phyloP scores from a whole-genome alignment of 352 stramenopile genomes.

The Phytophthora brassicae region DNA sequence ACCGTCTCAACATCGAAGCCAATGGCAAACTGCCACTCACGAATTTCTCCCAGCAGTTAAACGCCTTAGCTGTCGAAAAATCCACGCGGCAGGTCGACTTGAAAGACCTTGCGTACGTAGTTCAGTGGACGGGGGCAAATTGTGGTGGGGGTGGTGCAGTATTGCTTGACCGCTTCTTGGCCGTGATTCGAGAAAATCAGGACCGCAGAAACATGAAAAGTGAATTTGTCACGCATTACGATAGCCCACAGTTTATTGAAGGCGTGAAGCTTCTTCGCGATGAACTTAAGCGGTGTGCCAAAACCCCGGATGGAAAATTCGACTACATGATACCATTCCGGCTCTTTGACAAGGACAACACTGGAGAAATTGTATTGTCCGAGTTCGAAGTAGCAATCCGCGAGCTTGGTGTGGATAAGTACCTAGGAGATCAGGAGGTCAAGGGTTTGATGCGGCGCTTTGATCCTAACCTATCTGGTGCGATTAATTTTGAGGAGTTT shows the following conservation, averaged over 20 bases:
- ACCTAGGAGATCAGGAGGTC: conserved; percentile 71
- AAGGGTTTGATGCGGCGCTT: conserved; percentile 82
- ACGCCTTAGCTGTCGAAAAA: conserved; percentile 57
- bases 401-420: conserved; percentile 74
- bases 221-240: conserved; percentile 81
- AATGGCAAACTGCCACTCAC: conserved; percentile 71
- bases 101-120: conserved; percentile 74
- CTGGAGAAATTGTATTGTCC: conserved; percentile 65
- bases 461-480: conserved; percentile 63
- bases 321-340: conserved; percentile 72
- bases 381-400: conserved; percentile 72
- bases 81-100: conserved; percentile 51
- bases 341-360: conserved; percentile 74
- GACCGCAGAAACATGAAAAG: conserved; percentile 85
- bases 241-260: conserved; percentile 77
- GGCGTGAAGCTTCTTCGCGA: conserved; percentile 67
- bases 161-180: conserved; percentile 76
- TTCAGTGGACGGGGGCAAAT: conserved; percentile 75
- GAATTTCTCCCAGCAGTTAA: conserved; percentile 60
- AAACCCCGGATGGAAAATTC: conserved; percentile 78
- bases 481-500: conserved; percentile 77
- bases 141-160: conserved; percentile 66
- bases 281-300: conserved; percentile 75
- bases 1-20: conserved; percentile 70
- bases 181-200: conserved; percentile 60